Conservation (phyloP, 164 flowering plant genomes). For the Akebia trifoliata region DNA sequence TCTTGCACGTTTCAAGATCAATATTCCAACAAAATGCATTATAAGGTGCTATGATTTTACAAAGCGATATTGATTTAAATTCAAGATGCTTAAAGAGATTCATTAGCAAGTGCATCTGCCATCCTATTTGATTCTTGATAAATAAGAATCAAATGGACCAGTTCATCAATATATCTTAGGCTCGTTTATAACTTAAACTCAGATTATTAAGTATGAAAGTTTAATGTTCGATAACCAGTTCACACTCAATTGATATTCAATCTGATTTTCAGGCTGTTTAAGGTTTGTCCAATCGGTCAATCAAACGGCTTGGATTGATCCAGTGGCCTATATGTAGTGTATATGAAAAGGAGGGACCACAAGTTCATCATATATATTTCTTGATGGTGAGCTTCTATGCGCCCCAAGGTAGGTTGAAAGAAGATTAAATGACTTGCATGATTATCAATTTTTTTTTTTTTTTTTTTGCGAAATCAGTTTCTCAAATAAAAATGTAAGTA, state of each 20-base stretch:
- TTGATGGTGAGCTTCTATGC: no score
- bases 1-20: no score
- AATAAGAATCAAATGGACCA: constrained; percentile 2
- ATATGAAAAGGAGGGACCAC: no score
- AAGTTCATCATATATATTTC: no score
- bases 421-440: no score
- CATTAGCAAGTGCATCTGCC: constrained; percentile 7
- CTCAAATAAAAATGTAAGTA: no score
- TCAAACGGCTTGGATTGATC: no score
- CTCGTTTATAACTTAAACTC: constrained; percentile 7
- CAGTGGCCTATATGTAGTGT: no score
- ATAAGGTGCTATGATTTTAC: background rate
- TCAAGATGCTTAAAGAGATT: constrained; percentile 16
- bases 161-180: background rate
- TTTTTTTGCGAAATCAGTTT: no score
- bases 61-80: background rate
- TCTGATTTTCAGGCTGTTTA: background rate
- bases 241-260: background rate
- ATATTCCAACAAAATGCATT: no score
- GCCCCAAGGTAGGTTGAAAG: no score
- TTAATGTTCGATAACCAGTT: background rate
- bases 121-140: background rate
- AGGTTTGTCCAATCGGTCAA: background rate
- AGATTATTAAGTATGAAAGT: constrained; percentile 2
- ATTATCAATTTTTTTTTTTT: no score